A percentile compares a stretch with the other conserved stretches of the same genome.
Conservation (phyloP, 768 basidiomycete species). For the Suillus bovinus region DNA sequence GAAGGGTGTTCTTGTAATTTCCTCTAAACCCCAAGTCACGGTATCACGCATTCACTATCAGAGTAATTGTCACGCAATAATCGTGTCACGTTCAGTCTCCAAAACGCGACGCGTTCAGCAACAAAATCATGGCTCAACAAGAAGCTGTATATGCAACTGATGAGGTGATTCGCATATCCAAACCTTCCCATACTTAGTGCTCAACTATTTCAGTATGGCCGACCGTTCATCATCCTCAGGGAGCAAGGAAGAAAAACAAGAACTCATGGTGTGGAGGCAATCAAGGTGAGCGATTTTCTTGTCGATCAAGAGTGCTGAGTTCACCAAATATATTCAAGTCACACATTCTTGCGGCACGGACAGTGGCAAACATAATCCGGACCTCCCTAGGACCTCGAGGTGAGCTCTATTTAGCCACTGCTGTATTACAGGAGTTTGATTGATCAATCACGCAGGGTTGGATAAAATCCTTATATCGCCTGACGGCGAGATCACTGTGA, state of each 20-base stretch:
- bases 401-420: constrained; percentile 31
- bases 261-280: constrained; percentile 90
- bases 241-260: constrained; percentile 93
- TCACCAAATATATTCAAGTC: constrained; percentile 47
- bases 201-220: constrained; percentile 63
- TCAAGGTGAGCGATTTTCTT: constrained; percentile 64
- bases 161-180: constrained; percentile 51
- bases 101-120: constrained; percentile 17
- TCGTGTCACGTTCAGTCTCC: constrained; percentile 27
- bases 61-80: constrained; percentile 21
- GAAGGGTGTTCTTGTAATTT: constrained; percentile 8
- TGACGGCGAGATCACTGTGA: constrained; percentile 98
- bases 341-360: constrained; percentile 93
- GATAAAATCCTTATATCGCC: constrained; percentile 95
- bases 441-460: constrained; percentile 56
- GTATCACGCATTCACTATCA: constrained; percentile 27
- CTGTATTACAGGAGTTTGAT: constrained; percentile 5
- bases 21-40: constrained; percentile 24
- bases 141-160: constrained; percentile 86
- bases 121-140: constrained; percentile 35
- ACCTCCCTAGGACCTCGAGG: constrained; percentile 96
- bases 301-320: background rate
- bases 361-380: constrained; percentile 92
- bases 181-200: constrained; percentile 11
- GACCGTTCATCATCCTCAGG: constrained; percentile 96